These are phyloP conservation scores for Cordyceps pruinosa DNA, from an alignment of 2,329 filamentous ascomycete species.

Conservation along the genomic window DNA sequence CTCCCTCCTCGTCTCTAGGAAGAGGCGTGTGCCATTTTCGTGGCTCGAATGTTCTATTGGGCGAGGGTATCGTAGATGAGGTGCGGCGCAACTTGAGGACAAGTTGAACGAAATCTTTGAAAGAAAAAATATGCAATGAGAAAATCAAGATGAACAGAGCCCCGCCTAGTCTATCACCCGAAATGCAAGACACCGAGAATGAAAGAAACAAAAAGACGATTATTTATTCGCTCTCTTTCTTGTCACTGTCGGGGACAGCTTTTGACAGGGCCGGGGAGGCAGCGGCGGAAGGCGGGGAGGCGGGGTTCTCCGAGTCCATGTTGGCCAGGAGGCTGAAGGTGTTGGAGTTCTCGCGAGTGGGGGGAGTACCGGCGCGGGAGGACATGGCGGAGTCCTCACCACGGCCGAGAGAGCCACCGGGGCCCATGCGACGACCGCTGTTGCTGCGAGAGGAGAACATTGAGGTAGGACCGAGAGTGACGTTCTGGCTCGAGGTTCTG, in stretches of 20 bases:
- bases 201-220: slow-evolving; percentile 20
- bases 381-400: slow-evolving; percentile 82
- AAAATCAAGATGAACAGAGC: slow-evolving; percentile 21
- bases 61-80: slow-evolving; percentile 44
- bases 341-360: slow-evolving; percentile 61
- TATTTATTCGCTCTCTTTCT: slow-evolving; percentile 42
- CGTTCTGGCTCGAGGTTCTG: slow-evolving; percentile 54
- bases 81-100: slow-evolving; percentile 40
- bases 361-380: slow-evolving; percentile 84
- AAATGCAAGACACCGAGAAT: slow-evolving; percentile 39
- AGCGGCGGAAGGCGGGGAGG: slow-evolving; percentile 63
- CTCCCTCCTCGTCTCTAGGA: slow-evolving; percentile 23
- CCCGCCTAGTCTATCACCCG: slow-evolving; percentile 46
- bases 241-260: slow-evolving; percentile 49
- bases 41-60: slow-evolving; percentile 35
- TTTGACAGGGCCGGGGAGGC: slow-evolving; percentile 61
- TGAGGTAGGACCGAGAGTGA: slow-evolving; percentile 72
- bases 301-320: slow-evolving; percentile 56
- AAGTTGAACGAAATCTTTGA: slow-evolving; percentile 38
- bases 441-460: slow-evolving; percentile 87
- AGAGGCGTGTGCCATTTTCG: slow-evolving; percentile 24
- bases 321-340: slow-evolving; percentile 68
- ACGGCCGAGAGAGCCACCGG: slow-evolving; percentile 64
- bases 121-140: slow-evolving; percentile 25
- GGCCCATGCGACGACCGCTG: slow-evolving; percentile 76